Evolutionary conservation across 495 filamentous ascomycete genomes (phyloP).

Genomic region (Extremus antarcticus): DNA sequence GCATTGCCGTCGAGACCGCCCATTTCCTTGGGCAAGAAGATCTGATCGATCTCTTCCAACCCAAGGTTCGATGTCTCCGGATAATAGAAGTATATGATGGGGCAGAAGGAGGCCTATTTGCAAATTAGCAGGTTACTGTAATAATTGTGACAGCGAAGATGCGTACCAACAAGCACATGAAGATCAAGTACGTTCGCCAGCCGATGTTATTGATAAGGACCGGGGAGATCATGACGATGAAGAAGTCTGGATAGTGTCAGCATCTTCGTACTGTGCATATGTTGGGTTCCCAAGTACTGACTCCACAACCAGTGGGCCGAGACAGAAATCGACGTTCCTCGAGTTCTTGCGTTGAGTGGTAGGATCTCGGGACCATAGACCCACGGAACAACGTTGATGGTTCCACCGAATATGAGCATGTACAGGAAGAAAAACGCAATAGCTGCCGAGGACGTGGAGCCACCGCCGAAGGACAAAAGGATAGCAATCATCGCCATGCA

Average conservation of each 20-base stretch:
- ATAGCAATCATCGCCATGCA: conserved; percentile 43
- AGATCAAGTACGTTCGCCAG: conserved; percentile 25
- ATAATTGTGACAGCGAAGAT: neutral
- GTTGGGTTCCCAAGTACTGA: neutral
- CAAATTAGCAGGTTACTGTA: neutral
- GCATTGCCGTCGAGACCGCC: conserved; percentile 2
- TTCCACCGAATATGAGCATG: conserved; percentile 40
- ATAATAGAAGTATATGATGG: conserved; percentile 34
- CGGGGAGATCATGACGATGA: conserved; percentile 26
- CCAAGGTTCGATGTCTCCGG: conserved; percentile 6
- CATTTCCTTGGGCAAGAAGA: conserved; percentile 1
- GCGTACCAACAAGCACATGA: conserved; percentile 14
- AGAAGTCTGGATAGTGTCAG: conserved; percentile 33
- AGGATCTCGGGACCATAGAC: neutral
- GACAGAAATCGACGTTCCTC: neutral
- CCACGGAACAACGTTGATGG: conserved; percentile 39
- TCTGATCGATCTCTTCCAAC: conserved; percentile 13
- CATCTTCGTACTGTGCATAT: neutral
- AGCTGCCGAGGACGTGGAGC: conserved; percentile 30
- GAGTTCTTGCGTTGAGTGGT: neutral
- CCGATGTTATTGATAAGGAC: conserved; percentile 18
- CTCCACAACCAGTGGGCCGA: conserved; percentile 1
- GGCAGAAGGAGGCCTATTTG: conserved; percentile 30
- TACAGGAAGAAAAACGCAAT: conserved; percentile 41
- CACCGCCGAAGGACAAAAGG: conserved; percentile 36